These are phyloP conservation scores for Neoboletus magnificus DNA, from an alignment of 768 basidiomycete genomes.

Conservation along the genomic window DNA sequence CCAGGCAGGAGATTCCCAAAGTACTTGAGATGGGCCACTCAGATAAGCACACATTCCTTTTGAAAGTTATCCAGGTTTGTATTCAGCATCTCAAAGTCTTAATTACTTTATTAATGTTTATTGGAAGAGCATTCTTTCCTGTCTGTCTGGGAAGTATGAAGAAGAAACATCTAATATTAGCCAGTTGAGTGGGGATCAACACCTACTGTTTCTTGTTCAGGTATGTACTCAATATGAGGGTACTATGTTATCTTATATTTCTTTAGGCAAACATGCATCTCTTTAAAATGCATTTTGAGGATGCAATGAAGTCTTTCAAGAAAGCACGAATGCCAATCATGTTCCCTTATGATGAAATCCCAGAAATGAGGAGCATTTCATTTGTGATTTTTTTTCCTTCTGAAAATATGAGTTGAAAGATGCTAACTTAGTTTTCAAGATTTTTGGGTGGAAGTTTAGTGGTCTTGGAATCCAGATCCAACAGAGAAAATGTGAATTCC, in stretches of 20 bases:
- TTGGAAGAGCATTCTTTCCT: constrained; percentile 13
- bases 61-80: constrained; percentile 13
- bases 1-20: constrained; percentile 1
- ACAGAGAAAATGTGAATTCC: constrained; percentile 9
- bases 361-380: constrained; percentile 12
- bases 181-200: not conserved
- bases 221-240: not conserved
- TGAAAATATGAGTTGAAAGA: not conserved
- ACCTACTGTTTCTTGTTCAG: constrained; percentile 12
- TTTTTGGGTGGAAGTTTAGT: constrained; percentile 23
- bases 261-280: constrained; percentile 17
- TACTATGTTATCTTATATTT: not conserved
- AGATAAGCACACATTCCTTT: not conserved
- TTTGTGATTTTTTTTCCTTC: constrained; percentile 7
- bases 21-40: not conserved
- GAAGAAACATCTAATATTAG: not conserved
- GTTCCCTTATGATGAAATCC: constrained; percentile 11
- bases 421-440: constrained; percentile 3
- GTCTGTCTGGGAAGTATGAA: constrained; percentile 6
- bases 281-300: not conserved
- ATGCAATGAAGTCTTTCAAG: constrained; percentile 6
- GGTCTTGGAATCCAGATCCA: constrained; percentile 15
- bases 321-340: constrained; percentile 7
- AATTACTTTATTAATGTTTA: not conserved
- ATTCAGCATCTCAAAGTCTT: not conserved